Conservation (phyloP, 2,329 filamentous ascomycete species). For the Trichoderma semiorbis region DNA sequence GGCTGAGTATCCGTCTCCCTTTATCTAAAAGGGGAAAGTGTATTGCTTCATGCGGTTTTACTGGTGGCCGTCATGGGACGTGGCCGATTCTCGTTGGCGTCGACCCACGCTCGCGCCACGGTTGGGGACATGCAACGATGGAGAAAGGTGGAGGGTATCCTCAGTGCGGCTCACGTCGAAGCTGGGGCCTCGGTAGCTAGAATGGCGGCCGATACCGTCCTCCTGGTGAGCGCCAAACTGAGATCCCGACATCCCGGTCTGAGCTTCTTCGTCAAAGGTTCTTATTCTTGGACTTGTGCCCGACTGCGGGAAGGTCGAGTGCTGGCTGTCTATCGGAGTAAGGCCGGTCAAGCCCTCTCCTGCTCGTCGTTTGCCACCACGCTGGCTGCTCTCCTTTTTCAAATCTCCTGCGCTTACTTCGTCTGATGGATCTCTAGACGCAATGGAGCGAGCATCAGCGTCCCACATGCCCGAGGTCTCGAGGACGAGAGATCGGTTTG, state of each 20-base stretch:
- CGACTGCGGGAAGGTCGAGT: constrained; percentile 24
- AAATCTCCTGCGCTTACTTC: constrained; percentile 36
- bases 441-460: constrained; percentile 19
- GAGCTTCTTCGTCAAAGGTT: constrained; percentile 44
- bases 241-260: constrained; percentile 33
- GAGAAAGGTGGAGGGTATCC: constrained; percentile 18
- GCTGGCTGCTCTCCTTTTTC: constrained; percentile 43
- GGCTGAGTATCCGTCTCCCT: not conserved
- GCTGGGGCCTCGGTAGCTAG: constrained; percentile 14
- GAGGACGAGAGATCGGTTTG: constrained; percentile 29
- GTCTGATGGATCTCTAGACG: constrained; percentile 31
- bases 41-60: not conserved
- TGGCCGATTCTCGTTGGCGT: constrained; percentile 65
- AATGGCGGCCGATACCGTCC: not conserved
- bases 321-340: constrained; percentile 28
- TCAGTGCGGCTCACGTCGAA: constrained; percentile 20
- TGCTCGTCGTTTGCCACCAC: constrained; percentile 48
- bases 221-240: constrained; percentile 32
- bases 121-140: constrained; percentile 16
- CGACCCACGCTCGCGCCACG: constrained; percentile 19
- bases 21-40: not conserved
- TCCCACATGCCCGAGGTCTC: constrained; percentile 27
- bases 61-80: constrained; percentile 48
- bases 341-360: constrained; percentile 43
- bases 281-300: constrained; percentile 32